Conservation (phyloP, 2,329 filamentous ascomycete genomes). For the Paraphoma chrysanthemicola region DNA sequence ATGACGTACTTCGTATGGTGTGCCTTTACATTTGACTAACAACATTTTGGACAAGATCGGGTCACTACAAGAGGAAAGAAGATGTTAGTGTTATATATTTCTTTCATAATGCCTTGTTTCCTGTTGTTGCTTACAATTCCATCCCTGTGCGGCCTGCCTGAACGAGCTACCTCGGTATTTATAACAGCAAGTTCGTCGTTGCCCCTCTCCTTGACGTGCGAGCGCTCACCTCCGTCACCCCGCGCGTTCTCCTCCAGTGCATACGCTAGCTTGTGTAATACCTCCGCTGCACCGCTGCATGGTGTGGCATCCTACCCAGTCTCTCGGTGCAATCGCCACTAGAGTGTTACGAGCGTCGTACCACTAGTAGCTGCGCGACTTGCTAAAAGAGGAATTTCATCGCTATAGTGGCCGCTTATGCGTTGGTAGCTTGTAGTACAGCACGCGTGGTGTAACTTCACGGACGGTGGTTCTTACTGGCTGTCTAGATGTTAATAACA, state of each 20-base stretch:
- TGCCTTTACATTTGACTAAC: slow-evolving; percentile 50
- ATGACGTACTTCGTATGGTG: slow-evolving; percentile 51
- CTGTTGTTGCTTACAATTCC: not conserved
- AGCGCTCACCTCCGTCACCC: slow-evolving; percentile 27
- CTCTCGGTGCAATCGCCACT: not conserved
- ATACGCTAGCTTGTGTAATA: not conserved
- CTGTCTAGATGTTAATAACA: too few relatives aligned
- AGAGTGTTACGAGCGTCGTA: not conserved
- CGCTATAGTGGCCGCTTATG: not conserved
- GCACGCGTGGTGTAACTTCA: not conserved
- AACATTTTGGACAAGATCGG: slow-evolving; percentile 41
- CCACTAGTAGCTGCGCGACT: not conserved
- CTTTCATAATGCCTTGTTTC: not conserved
- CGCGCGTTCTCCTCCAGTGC: not conserved
- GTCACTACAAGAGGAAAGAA: not conserved
- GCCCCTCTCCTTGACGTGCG: not conserved
- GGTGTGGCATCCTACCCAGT: not conserved
- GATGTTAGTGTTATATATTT: not conserved
- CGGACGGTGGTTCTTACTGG: not conserved
- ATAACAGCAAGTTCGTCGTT: not conserved
- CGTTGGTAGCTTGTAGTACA: not conserved
- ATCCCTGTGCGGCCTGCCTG: not conserved
- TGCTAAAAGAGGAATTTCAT: not conserved
- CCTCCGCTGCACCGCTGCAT: not conserved
- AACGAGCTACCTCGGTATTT: not conserved